These are phyloP conservation scores for Penicillium malachiteum DNA, from an alignment of 495 filamentous ascomycete genomes.

Conservation along the genomic window DNA sequence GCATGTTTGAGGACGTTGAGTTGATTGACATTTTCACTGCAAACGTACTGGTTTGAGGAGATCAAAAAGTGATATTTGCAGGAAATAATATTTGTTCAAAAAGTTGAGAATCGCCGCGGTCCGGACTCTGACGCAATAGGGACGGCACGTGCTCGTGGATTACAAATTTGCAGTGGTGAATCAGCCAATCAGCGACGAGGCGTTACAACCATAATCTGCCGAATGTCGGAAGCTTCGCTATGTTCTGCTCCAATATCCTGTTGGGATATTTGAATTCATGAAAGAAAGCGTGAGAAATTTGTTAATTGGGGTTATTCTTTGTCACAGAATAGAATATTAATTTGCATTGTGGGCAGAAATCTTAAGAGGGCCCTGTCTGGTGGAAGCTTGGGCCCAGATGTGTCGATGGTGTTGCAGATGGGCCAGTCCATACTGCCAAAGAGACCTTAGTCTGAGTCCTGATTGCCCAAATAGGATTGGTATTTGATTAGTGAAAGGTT, in stretches of 20 bases:
- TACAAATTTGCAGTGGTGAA: conserved; percentile 26
- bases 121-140: conserved; percentile 41
- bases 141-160: conserved; percentile 33
- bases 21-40: conserved; percentile 32
- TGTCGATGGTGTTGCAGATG: background rate
- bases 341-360: conserved; percentile 21
- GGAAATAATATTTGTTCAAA: conserved; percentile 2
- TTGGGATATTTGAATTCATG: too few species aligned
- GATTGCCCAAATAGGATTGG: conserved; percentile 7
- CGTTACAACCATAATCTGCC: conserved; percentile 22
- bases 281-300: background rate
- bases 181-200: conserved; percentile 25
- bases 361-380: conserved; percentile 5
- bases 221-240: conserved; percentile 13
- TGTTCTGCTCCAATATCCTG: too few species aligned
- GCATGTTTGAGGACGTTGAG: conserved; percentile 35
- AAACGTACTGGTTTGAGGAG: background rate
- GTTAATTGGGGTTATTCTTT: conserved; percentile 9
- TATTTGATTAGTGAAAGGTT: conserved; percentile 24
- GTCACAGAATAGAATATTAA: conserved; percentile 19
- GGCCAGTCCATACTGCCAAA: conserved; percentile 1
- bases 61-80: background rate
- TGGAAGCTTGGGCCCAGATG: too few species aligned
- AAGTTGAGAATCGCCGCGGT: conserved; percentile 15
- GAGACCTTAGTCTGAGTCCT: too few species aligned